Base-by-base conservation (phyloP, 495 filamentous ascomycete species). In the Aspergillus campestris region DNA sequence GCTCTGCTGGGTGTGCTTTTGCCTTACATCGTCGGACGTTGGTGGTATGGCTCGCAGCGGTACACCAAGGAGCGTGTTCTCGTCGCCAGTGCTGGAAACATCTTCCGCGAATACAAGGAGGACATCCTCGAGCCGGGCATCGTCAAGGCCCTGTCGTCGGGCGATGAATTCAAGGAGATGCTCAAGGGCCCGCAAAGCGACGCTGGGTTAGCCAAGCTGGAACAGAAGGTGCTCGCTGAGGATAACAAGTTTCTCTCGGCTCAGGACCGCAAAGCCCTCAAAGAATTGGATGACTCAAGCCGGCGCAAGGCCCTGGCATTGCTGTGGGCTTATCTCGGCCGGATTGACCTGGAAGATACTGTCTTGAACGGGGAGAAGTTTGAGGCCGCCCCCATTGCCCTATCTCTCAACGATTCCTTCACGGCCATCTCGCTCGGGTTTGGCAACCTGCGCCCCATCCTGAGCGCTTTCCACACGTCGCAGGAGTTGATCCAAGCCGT, bases 21-120 rank as follows among this genome's bases (percentile, higher is more conserved):
- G 36, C 92, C 92, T 9, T 98, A 95, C 58, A 73, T 94, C 39
- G 94, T 97, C 32, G 92, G 92, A 24, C 85, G 83, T 31, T 98
- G 92, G 92, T 98, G 92, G 92, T 98, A 97, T 61, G 92, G 92
- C 42, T 94, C 88, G 6, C 88, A 95, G 60, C 75, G 82, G 38
- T 76, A 87, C 59, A 96, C 92, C 13, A 92, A 87, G 64, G 92
- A 98, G 67, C 83, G 84, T 50, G 84, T 97, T 29, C 73, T 94
- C 32, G 82, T 94, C 44, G 86, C 89, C 52, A 96, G 85, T 61
- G 89, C 92, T 45, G 92, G 92, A 55, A 86, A 87, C 45, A 79
- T 98, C 33, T 96, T 98, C 76, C 81, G 80, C 45, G 88, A 92
- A 59, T 97, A 92, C 69, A 78, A 86, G 44, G 89, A 95, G 27